These are phyloP conservation scores for Paracoccidioides brasiliensis DNA, from an alignment of 2,329 filamentous ascomycete genomes.

Conservation along the genomic window DNA sequence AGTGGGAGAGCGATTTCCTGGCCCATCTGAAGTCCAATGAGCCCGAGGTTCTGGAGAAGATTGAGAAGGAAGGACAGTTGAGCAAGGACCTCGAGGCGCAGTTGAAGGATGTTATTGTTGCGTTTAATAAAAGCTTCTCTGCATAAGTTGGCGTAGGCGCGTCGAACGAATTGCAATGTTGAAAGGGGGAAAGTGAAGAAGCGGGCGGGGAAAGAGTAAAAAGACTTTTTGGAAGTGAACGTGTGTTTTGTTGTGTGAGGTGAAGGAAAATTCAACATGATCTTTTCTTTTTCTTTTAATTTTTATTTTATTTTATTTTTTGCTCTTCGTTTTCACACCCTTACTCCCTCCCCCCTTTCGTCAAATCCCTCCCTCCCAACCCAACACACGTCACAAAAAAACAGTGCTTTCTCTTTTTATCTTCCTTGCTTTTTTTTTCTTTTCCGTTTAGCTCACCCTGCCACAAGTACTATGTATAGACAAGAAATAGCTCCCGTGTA, in stretches of 20 bases:
- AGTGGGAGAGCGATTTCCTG: slow-evolving; percentile 93
- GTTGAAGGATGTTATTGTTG: slow-evolving; percentile 55
- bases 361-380: not conserved
- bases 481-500: slow-evolving; percentile 11
- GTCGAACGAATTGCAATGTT: not conserved
- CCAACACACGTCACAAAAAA: not conserved
- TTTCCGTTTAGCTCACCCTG: not conserved
- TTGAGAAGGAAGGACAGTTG: slow-evolving; percentile 90
- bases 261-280: not conserved
- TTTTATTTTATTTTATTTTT: not conserved
- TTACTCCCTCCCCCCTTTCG: not conserved
- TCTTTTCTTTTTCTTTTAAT: not conserved
- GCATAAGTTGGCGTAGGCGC: slow-evolving; percentile 9
- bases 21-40: slow-evolving; percentile 86
- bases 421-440: slow-evolving; percentile 3
- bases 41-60: slow-evolving; percentile 65
- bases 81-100: slow-evolving; percentile 71
- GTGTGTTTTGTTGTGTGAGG: not conserved
- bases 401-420: not conserved
- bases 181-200: not conserved
- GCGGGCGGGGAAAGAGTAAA: not conserved
- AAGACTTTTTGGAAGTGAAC: not conserved
- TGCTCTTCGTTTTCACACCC: too few relatives aligned
- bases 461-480: slow-evolving; percentile 8
- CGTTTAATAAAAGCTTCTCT: slow-evolving; percentile 92